Percentiles rank a stretch among this genome's conserved stretches.
Conservation (phyloP, 2,329 filamentous ascomycete species). For the Colletotrichum coccodes region DNA sequence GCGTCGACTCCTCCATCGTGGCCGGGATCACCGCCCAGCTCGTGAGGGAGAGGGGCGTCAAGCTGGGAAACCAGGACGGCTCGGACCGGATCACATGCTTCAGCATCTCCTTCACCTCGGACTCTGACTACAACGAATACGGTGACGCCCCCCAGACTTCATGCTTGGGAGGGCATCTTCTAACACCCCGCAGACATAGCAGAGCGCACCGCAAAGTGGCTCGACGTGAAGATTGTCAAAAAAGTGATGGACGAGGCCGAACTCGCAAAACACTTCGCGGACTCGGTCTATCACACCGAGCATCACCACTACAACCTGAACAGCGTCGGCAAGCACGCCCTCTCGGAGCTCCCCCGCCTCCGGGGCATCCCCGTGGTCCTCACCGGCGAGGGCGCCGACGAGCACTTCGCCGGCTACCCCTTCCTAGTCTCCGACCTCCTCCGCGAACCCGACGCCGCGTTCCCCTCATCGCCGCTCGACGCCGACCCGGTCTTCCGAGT, state of each 20-base stretch:
- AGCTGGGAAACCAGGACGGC: slow-evolving; percentile 50
- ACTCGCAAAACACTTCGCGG: slow-evolving; percentile 41
- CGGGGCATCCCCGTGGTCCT: slow-evolving; percentile 63
- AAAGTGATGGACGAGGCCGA: slow-evolving; percentile 38
- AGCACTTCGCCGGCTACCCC: slow-evolving; percentile 63
- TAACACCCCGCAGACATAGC: slow-evolving; percentile 37
- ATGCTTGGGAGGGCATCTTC: background rate
- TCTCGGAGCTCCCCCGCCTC: slow-evolving; percentile 55
- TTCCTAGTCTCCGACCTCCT: slow-evolving; percentile 57
- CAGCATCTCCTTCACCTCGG: slow-evolving; percentile 60
- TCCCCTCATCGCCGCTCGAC: slow-evolving; percentile 40
- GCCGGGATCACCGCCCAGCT: slow-evolving; percentile 66
- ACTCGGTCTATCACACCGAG: slow-evolving; percentile 42
- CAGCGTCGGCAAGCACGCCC: slow-evolving; percentile 59
- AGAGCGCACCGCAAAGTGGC: slow-evolving; percentile 42
- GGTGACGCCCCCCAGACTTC: slow-evolving; percentile 36
- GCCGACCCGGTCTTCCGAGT: slow-evolving; percentile 27
- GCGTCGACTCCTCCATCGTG: slow-evolving; percentile 65
- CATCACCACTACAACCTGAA: slow-evolving; percentile 57
- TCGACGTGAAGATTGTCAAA: slow-evolving; percentile 41
- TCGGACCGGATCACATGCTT: slow-evolving; percentile 49
- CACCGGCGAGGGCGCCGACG: slow-evolving; percentile 62
- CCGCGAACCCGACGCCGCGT: slow-evolving; percentile 54
- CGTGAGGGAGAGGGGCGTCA: slow-evolving; percentile 52
- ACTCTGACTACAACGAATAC: slow-evolving; percentile 60